Evolutionary conservation across 345 rosid species (phyloP).

Genomic region (Eucalyptus curtisii): DNA sequence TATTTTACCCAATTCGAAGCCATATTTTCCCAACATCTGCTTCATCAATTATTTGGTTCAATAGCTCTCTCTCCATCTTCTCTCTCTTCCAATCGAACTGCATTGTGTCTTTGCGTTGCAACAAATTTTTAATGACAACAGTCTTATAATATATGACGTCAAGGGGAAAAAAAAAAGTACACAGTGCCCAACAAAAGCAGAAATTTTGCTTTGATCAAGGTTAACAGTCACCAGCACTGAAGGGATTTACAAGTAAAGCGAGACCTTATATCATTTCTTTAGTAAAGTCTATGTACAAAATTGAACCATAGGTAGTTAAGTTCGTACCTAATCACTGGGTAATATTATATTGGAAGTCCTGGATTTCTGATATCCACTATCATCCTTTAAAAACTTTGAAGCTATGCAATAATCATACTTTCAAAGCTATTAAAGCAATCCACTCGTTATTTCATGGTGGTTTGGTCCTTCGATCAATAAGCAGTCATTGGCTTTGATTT

Average conservation of each 20-base stretch:
- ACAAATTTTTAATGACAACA: background rate
- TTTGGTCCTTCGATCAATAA: background rate
- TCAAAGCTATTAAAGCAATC: background rate
- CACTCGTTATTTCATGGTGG: background rate
- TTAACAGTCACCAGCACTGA: background rate
- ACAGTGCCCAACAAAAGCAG: background rate
- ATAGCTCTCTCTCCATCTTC: constrained; percentile 49
- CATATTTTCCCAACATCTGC: too few species aligned
- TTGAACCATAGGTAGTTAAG: too few species aligned
- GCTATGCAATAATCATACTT: background rate
- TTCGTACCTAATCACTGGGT: too few species aligned
- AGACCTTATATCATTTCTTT: background rate
- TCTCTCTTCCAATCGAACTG: constrained; percentile 64
- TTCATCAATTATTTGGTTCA: constrained; percentile 45
- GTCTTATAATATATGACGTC: background rate
- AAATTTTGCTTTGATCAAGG: background rate
- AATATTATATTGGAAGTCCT: too few species aligned
- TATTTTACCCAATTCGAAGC: too few species aligned
- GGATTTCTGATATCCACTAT: too few species aligned
- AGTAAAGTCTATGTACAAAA: too few species aligned
- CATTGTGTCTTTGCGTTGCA: constrained; percentile 28
- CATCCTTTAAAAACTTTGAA: background rate
- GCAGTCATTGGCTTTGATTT: background rate
- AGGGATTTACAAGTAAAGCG: background rate
- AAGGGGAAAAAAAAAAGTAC: background rate